Conservation (phyloP, 352 stramenopile genomes). For the Pythium vanterpoolii region DNA sequence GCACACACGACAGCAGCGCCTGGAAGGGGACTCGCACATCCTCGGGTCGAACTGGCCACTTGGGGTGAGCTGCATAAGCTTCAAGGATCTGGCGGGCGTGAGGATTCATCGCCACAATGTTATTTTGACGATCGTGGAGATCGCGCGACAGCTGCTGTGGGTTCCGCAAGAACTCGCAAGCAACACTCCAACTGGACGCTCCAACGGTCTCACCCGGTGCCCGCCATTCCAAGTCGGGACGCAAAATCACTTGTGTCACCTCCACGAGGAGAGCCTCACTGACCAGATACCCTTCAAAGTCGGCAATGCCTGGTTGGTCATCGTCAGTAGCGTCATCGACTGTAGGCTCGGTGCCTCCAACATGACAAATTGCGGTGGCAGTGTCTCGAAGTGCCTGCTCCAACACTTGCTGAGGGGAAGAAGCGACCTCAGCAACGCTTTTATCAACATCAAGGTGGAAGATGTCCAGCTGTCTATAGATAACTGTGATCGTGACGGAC, state of each 20-base stretch:
- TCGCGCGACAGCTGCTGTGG: conserved; percentile 24
- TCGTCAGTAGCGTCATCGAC: background rate
- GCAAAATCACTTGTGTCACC: conserved; percentile 35
- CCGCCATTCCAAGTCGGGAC: conserved; percentile 36
- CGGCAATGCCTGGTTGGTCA: conserved; percentile 8
- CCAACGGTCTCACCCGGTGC: conserved; percentile 46
- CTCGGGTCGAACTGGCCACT: conserved; percentile 11
- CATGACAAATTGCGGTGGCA: conserved; percentile 3
- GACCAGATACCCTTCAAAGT: conserved; percentile 62
- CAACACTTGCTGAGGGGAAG: background rate
- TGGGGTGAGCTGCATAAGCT: conserved; percentile 30
- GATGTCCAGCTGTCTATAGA: conserved; percentile 6
- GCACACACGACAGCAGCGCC: conserved; percentile 35
- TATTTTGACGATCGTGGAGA: background rate
- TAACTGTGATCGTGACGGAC: conserved; percentile 1
- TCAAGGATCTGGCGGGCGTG: conserved; percentile 24
- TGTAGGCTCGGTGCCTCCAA: background rate
- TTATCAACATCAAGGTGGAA: background rate
- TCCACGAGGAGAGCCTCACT: conserved; percentile 58
- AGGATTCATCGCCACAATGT: background rate
- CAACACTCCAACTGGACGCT: conserved; percentile 50
- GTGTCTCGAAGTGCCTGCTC: conserved; percentile 1
- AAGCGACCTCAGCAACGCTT: background rate
- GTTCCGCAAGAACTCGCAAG: conserved; percentile 38
- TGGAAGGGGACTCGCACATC: conserved; percentile 16